phyloP scores from a whole-genome alignment of 1,284 basidiomycete genomes.

The Hymenochaete sp. region DNA sequence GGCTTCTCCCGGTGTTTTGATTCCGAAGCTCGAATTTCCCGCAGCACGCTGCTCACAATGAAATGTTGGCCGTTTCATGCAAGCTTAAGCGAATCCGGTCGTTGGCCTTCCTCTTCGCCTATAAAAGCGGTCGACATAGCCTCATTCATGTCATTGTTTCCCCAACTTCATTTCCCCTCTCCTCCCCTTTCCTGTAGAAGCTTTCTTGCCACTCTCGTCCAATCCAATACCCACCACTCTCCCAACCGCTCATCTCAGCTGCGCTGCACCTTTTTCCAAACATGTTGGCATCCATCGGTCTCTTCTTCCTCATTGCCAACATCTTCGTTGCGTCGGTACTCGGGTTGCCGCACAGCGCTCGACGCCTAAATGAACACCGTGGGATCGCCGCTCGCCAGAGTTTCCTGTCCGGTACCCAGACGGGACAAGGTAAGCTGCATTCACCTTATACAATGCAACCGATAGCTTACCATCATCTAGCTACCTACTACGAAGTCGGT shows the following conservation, averaged over 20 bases:
- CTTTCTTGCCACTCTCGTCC: neutral
- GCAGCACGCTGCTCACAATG: too few species aligned
- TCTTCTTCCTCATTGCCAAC: conserved; percentile 4
- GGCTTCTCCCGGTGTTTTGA: too few species aligned
- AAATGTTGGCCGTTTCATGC: too few species aligned
- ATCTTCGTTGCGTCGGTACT: conserved; percentile 12
- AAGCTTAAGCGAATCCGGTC: too few species aligned
- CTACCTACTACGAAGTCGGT: conserved; percentile 22
- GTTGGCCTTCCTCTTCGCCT: too few species aligned
- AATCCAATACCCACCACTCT: conserved; percentile 5
- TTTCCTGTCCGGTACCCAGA: conserved; percentile 13
- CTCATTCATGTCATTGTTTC: conserved; percentile 3
- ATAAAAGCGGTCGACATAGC: too few species aligned
- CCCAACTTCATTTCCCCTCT: neutral
- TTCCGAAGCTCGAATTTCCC: too few species aligned
- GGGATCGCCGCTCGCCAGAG: neutral
- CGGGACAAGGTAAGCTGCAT: conserved; percentile 10
- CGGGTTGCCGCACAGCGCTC: conserved; percentile 7
- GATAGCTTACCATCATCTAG: neutral
- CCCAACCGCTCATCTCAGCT: conserved; percentile 13
- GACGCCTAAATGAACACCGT: neutral
- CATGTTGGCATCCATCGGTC: neutral
- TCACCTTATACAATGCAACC: neutral
- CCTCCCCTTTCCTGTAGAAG: neutral
- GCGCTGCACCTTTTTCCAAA: conserved; percentile 11